Evolutionary conservation across 2,329 filamentous ascomycete species (phyloP).

Genomic region (Fusarium tricinctum): DNA sequence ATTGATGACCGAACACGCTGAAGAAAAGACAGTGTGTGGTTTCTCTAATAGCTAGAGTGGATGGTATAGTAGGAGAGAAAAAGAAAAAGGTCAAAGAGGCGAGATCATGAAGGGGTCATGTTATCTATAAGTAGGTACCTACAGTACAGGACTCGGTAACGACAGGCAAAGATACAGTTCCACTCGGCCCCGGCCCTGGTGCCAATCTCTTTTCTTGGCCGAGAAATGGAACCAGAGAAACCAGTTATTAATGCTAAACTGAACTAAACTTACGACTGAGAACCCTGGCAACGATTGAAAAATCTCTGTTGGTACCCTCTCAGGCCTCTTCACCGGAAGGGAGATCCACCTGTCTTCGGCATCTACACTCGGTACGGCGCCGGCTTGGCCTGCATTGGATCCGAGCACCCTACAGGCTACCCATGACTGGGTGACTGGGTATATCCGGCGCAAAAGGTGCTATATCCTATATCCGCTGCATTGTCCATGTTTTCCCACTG

Average conservation of each 20-base stretch:
- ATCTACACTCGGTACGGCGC: slow-evolving; percentile 43
- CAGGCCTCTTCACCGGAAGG: slow-evolving; percentile 11
- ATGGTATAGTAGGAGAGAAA: not conserved
- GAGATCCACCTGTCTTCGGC: slow-evolving; percentile 37
- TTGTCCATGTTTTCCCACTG: not conserved
- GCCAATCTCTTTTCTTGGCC: slow-evolving; percentile 31
- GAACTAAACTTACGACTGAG: slow-evolving; percentile 14
- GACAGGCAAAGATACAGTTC: slow-evolving; percentile 9
- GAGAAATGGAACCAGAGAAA: slow-evolving; percentile 18
- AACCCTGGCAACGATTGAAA: slow-evolving; percentile 35
- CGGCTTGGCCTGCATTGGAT: slow-evolving; percentile 11
- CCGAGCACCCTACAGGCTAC: slow-evolving; percentile 4
- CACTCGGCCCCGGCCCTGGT: slow-evolving; percentile 14
- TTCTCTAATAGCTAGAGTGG: not conserved
- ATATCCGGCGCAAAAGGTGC: slow-evolving; percentile 32
- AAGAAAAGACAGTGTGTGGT: slow-evolving; percentile 2
- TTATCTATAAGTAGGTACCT: slow-evolving; percentile 31
- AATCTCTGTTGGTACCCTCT: slow-evolving; percentile 19
- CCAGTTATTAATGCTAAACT: slow-evolving; percentile 18
- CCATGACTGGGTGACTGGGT: not conserved
- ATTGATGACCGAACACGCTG: not conserved
- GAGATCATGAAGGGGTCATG: slow-evolving; percentile 32
- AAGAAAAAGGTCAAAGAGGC: not conserved
- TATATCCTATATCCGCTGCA: slow-evolving; percentile 41
- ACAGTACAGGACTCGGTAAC: slow-evolving; percentile 4